Evolutionary conservation across 2,329 filamentous ascomycete genomes (phyloP).

Genomic region (Penicillium verrucosum): DNA sequence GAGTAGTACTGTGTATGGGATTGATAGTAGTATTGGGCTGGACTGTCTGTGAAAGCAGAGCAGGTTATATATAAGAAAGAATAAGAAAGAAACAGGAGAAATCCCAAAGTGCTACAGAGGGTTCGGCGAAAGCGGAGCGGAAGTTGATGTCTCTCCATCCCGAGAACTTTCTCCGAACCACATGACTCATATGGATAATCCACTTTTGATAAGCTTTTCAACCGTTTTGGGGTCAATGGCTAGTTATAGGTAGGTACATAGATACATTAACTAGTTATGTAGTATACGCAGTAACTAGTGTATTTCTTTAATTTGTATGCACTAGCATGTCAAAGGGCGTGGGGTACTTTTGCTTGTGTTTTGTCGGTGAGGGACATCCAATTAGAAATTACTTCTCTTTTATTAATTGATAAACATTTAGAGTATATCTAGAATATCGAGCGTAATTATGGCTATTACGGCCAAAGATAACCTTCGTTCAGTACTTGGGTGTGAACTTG

Average conservation of each 20-base stretch:
- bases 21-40: not conserved
- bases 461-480: no score
- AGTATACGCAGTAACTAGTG: not conserved
- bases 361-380: no score
- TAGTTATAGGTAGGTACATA: not conserved
- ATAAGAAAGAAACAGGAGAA: not conserved
- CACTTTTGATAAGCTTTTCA: not conserved
- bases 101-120: not conserved
- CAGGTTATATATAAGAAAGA: not conserved
- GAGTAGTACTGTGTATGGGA: not conserved
- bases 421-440: no score
- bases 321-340: not conserved
- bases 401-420: no score
- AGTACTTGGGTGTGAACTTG: no score
- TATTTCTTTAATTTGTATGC: not conserved
- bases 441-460: no score
- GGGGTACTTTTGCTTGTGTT: not conserved
- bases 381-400: no score
- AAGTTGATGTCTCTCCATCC: not conserved
- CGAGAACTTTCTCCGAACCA: slow-evolving; percentile 1
- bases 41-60: not conserved
- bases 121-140: slow-evolving; percentile 10
- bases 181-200: slow-evolving; percentile 2
- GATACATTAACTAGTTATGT: no score
- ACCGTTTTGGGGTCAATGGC: not conserved